Base-by-base conservation (phyloP, 352 stramenopile genomes). In the Peronospora belbahrii region DNA sequence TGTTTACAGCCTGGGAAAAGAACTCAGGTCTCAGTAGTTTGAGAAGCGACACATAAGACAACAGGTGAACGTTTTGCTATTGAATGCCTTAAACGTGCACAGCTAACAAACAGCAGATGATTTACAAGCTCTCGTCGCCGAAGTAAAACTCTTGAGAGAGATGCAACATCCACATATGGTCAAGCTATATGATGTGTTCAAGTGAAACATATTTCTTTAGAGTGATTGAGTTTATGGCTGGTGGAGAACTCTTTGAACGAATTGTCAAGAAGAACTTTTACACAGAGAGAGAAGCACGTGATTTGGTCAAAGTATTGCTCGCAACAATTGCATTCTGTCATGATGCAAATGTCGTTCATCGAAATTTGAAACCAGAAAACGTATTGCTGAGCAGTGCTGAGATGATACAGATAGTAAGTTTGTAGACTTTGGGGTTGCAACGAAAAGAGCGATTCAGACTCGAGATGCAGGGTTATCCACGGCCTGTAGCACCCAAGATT, bases 311-410 rank as follows among this genome's bases (percentile, higher is more conserved):
- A 46, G 66, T 85, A 27, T 48, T 96, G 32, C 66, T 94, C 9
- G 55, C 79, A 17, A 86, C 82, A 11, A 88, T 96, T 42, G 67
- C 78, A 25, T 94, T 88, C 65, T 83, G 88, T 52, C 87, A 96
- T 57, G 62, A 77, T 34, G 70, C 68, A 17, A 70, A 88, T 39
- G 76, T 98, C 11, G 91, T 94, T 5, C 90, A 98, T 56, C 77
- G 91, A 14, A 94, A 98, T 55, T 75, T 98, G 14, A 98, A 98
- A 55, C 93, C 95, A 0, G 94, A 98, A 69, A 98, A 98, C 63
- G 59, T 98, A 41, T 68, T 98, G 35, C 72, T 85, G 49, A 83
- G 59, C 39, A 92, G 49, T 48, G 68, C 58, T 57, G 62, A 78
- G 80, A 90, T 32, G 77, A 86, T 45, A 78, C 77, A 1, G 73